Conservation (phyloP, 2,329 filamentous ascomycete genomes). For the Sclerotinia nivalis region DNA sequence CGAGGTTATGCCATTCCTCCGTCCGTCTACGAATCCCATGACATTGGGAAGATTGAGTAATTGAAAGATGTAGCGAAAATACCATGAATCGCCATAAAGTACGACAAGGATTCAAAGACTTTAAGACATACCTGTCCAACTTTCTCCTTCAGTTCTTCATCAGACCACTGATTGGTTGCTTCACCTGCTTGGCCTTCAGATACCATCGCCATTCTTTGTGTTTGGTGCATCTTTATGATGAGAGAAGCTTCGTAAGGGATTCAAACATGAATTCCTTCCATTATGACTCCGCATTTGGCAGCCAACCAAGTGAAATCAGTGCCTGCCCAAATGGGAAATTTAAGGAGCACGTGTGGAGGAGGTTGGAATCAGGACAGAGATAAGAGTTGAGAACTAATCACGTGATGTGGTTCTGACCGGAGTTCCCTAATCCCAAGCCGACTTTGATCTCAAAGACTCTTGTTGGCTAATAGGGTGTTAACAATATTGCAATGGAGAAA, state of each 20-base stretch:
- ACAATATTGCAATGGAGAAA: neutral
- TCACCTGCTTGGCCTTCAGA: neutral
- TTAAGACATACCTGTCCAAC: constrained; percentile 35
- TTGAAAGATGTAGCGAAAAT: neutral
- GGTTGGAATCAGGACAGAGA: neutral
- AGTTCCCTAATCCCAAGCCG: neutral
- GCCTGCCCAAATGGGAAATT: neutral
- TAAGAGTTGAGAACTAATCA: neutral
- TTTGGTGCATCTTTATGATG: neutral
- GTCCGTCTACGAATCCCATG: neutral
- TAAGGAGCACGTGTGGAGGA: neutral
- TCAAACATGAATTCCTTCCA: neutral
- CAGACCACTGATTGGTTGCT: constrained; percentile 26
- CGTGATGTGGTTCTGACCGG: neutral
- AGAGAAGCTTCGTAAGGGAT: neutral
- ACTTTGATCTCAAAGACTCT: neutral
- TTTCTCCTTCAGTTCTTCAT: constrained; percentile 34
- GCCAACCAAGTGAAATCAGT: too few species aligned
- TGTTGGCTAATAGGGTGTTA: neutral
- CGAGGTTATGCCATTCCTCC: neutral
- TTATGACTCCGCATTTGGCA: neutral
- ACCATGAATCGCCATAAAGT: neutral
- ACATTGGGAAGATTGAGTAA: neutral
- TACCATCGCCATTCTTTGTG: neutral
- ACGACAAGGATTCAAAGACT: neutral